Percentiles rank a stretch among this genome's conserved stretches.
Conservation (phyloP, 176 grass and related monocot genomes). For the Melocanna baccifera region DNA sequence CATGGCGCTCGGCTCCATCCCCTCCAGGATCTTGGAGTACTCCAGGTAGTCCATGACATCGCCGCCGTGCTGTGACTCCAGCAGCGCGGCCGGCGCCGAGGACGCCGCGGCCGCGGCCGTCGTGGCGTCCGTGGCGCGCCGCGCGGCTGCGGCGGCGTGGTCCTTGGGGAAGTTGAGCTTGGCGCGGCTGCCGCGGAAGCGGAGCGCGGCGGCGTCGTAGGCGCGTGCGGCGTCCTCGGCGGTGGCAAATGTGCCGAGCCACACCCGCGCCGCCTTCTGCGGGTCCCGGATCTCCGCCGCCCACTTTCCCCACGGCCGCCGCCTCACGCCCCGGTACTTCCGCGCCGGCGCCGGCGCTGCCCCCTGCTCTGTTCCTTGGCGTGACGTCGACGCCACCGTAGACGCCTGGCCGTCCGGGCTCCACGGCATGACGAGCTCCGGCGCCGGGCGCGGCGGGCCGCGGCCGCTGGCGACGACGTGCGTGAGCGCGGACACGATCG, state of each 20-base stretch:
- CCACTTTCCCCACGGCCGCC: constrained; percentile 88
- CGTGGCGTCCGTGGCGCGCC: neutral
- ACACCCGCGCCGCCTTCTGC: constrained; percentile 64
- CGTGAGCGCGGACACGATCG: constrained; percentile 58
- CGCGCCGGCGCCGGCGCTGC: neutral
- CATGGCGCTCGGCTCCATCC: neutral
- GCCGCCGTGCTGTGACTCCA: constrained; percentile 27
- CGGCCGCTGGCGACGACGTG: constrained; percentile 37
- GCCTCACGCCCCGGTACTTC: constrained; percentile 70
- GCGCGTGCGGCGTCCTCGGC: constrained; percentile 76
- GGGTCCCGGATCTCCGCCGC: constrained; percentile 91
- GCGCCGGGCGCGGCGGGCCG: neutral
- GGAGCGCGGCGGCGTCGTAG: constrained; percentile 68
- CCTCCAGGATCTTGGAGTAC: constrained; percentile 41
- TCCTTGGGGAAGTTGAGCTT: constrained; percentile 81
- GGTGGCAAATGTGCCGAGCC: constrained; percentile 86
- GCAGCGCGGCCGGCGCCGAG: constrained; percentile 16
- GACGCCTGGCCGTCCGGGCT: neutral
- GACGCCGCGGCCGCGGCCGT: neutral
- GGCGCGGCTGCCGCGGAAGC: constrained; percentile 61
- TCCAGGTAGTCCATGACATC: constrained; percentile 38
- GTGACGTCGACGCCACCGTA: neutral
- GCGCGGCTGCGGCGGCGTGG: neutral
- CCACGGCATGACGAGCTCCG: constrained; percentile 16
- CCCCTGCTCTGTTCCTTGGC: neutral